These are phyloP conservation scores for Neonectria ditissima DNA, from an alignment of 2,329 filamentous ascomycete genomes.

Conservation along the genomic window DNA sequence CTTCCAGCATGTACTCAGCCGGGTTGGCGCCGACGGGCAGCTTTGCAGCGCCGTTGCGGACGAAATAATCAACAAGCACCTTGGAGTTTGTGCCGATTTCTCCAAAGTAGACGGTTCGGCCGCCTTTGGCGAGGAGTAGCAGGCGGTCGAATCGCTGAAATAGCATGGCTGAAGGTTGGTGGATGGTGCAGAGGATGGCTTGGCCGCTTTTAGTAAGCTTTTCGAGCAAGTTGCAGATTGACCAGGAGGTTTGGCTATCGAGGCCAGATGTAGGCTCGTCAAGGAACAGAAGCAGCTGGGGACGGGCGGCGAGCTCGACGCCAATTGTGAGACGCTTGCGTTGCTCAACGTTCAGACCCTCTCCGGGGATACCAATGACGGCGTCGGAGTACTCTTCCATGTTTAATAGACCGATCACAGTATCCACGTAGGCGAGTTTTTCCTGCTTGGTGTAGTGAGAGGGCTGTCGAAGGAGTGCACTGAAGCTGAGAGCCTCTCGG, in stretches of 20 bases:
- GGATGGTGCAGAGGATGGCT: constrained; percentile 61
- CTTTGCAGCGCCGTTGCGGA: constrained; percentile 66
- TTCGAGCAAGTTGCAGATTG: constrained; percentile 67
- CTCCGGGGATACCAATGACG: constrained; percentile 69
- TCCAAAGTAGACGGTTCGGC: constrained; percentile 72
- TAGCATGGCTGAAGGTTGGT: constrained; percentile 60
- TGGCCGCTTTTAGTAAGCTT: constrained; percentile 65
- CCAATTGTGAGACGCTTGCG: constrained; percentile 70
- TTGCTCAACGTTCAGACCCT: constrained; percentile 69
- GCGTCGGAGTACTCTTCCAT: constrained; percentile 73
- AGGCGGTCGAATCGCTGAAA: constrained; percentile 66
- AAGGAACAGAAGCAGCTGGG: constrained; percentile 67
- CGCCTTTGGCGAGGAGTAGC: constrained; percentile 70
- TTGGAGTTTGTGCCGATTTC: constrained; percentile 60
- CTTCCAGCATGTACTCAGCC: constrained; percentile 74
- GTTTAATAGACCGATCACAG: constrained; percentile 72
- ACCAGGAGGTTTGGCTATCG: constrained; percentile 70
- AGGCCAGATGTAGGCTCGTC: constrained; percentile 70
- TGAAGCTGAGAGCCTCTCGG: constrained; percentile 84
- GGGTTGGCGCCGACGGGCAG: constrained; percentile 69
- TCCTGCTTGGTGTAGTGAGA: constrained; percentile 73
- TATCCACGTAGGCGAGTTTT: constrained; percentile 84
- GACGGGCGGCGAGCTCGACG: constrained; percentile 64
- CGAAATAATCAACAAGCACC: constrained; percentile 68
- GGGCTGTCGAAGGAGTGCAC: constrained; percentile 83